Percentiles rank a stretch among this genome's conserved stretches.
These are phyloP conservation scores for Andrographis paniculata DNA, from an alignment of 305 asterid genomes.

Conservation along the genomic window DNA sequence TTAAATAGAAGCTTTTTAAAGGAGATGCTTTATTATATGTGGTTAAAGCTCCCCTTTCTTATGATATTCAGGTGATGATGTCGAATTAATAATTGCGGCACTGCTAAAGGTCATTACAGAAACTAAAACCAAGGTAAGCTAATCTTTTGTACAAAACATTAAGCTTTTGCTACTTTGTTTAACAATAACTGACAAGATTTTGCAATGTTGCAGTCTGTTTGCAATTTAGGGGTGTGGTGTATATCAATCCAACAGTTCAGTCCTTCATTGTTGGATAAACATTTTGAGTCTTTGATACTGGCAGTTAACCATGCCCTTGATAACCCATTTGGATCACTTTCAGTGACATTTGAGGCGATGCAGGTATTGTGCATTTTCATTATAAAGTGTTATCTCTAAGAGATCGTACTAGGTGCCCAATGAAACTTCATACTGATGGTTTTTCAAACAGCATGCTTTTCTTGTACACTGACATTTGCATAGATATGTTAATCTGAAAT, in stretches of 20 bases:
- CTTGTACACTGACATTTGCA: too few relatives aligned
- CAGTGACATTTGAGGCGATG: constrained; percentile 71
- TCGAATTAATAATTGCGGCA: constrained; percentile 39
- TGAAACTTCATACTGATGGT: too few relatives aligned
- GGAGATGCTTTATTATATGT: constrained; percentile 4
- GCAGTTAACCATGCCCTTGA: constrained; percentile 58
- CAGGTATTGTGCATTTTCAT: constrained; percentile 36
- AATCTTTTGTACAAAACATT: constrained; percentile 3
- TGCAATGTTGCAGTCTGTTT: constrained; percentile 49
- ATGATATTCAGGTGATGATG: constrained; percentile 41
- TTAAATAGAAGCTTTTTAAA: not conserved
- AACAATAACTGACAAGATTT: constrained; percentile 18
- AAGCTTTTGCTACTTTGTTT: constrained; percentile 14
- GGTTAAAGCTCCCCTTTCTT: constrained; percentile 13
- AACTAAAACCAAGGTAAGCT: constrained; percentile 52
- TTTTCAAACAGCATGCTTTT: too few relatives aligned
- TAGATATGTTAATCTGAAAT: too few relatives aligned
- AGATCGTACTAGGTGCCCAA: not conserved
- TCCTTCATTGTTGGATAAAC: constrained; percentile 32
- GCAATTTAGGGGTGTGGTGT: constrained; percentile 77
- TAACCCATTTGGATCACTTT: constrained; percentile 71
- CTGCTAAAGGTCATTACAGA: constrained; percentile 43
- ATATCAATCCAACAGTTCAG: constrained; percentile 62
- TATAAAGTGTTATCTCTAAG: constrained; percentile 2
- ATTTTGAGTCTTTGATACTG: constrained; percentile 44